phyloP scores from a whole-genome alignment of 1,284 basidiomycete species.

The Trametes polyzona region DNA sequence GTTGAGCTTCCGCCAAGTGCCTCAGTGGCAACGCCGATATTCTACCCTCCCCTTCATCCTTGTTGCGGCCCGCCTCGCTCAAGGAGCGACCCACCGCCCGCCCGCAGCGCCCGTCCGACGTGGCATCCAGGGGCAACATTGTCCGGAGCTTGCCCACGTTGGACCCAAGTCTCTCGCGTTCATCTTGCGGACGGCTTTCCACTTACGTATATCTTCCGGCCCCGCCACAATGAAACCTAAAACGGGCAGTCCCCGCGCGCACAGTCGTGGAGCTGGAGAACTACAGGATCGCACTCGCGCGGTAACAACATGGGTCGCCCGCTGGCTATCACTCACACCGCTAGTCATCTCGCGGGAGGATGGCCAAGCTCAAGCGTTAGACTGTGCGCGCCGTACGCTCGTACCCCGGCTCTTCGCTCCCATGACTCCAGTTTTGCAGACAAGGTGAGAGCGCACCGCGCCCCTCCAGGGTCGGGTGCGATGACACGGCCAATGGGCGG shows the following conservation, averaged over 20 bases:
- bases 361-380: conserved; percentile 25
- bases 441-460: conserved; percentile 17
- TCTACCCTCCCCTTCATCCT: neutral
- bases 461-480: neutral
- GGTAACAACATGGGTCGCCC: too few relatives aligned
- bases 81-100: neutral
- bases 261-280: conserved; percentile 14
- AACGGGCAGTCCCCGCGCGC: conserved; percentile 16
- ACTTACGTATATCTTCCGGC: conserved; percentile 7
- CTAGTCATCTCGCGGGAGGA: conserved; percentile 2
- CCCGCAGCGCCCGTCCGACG: conserved; percentile 2
- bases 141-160: conserved; percentile 9
- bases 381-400: conserved; percentile 15
- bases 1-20: neutral
- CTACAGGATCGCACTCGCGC: conserved; percentile 1
- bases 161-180: conserved; percentile 18
- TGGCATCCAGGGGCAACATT: conserved; percentile 1
- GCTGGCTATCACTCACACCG: neutral
- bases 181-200: conserved; percentile 13
- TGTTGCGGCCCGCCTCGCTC: neutral
- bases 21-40: neutral
- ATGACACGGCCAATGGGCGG: conserved; percentile 13
- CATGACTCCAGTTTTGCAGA: conserved; percentile 13
- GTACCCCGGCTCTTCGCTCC: conserved; percentile 2
- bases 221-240: conserved; percentile 18